Percentiles rank a stretch among this genome's conserved stretches.
phyloP scores from a whole-genome alignment of 2,329 filamentous ascomycete species.

The Epichloe sylvatica region DNA sequence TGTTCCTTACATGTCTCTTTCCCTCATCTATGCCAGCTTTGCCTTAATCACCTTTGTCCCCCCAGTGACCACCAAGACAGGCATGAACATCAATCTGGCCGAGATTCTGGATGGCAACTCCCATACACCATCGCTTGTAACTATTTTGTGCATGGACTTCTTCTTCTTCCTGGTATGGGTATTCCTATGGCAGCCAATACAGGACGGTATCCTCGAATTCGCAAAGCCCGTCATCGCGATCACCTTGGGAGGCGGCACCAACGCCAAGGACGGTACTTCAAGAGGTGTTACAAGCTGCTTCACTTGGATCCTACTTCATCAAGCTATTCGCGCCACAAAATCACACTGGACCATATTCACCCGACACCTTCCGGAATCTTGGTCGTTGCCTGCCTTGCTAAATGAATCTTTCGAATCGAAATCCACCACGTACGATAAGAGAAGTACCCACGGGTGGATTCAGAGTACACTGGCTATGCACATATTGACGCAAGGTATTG shows the following conservation, averaged over 20 bases:
- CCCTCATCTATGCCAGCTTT: slow-evolving; percentile 82
- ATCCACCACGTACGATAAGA: slow-evolving; percentile 36
- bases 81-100: slow-evolving; percentile 68
- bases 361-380: slow-evolving; percentile 32
- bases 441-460: slow-evolving; percentile 49
- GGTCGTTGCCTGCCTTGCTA: slow-evolving; percentile 29
- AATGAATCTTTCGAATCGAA: slow-evolving; percentile 32
- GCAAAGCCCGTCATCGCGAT: slow-evolving; percentile 89
- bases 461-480: slow-evolving; percentile 59
- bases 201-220: slow-evolving; percentile 77
- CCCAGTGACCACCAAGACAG: slow-evolving; percentile 62
- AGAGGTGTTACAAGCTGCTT: slow-evolving; percentile 60
- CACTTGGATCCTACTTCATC: slow-evolving; percentile 47
- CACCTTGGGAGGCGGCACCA: slow-evolving; percentile 70
- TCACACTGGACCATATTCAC: slow-evolving; percentile 33
- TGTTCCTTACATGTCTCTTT: slow-evolving; percentile 75
- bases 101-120: slow-evolving; percentile 84
- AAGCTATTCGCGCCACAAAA: slow-evolving; percentile 35
- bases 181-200: slow-evolving; percentile 73
- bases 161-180: slow-evolving; percentile 77
- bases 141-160: slow-evolving; percentile 70
- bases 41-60: slow-evolving; percentile 86
- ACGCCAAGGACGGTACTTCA: slow-evolving; percentile 51
- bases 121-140: slow-evolving; percentile 73
- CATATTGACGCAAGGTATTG: slow-evolving; percentile 59